Evolutionary conservation across 768 basidiomycete species (phyloP).

Genomic region (Gyrodon lividus): DNA sequence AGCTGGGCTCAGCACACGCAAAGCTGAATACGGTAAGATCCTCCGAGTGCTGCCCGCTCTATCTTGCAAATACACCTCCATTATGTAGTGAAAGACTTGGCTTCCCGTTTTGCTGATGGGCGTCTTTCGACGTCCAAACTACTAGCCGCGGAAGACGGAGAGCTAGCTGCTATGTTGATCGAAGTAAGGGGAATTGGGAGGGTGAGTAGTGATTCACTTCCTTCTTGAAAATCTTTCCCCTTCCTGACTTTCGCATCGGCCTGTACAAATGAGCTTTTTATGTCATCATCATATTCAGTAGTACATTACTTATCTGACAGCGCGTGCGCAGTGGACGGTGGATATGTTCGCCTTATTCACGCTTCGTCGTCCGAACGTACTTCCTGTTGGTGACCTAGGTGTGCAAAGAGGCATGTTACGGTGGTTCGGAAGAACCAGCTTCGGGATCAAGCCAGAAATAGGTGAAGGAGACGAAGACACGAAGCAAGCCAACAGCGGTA

Average conservation of each 20-base stretch:
- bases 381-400: conserved; percentile 79
- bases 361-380: conserved; percentile 77
- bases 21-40: conserved; percentile 80
- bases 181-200: conserved; percentile 78
- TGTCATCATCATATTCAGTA: conserved; percentile 15
- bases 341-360: conserved; percentile 95
- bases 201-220: conserved; percentile 42
- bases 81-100: conserved; percentile 68
- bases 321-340: conserved; percentile 41
- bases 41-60: neutral
- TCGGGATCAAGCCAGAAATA: conserved; percentile 17
- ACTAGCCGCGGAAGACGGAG: conserved; percentile 69
- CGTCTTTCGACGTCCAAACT: conserved; percentile 73
- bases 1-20: conserved; percentile 80
- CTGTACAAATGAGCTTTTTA: neutral
- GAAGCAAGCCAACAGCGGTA: neutral
- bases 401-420: conserved; percentile 72
- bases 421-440: conserved; percentile 45
- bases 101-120: conserved; percentile 77
- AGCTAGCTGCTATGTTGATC: conserved; percentile 71
- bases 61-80: neutral
- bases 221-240: neutral
- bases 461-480: conserved; percentile 6
- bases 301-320: conserved; percentile 42
- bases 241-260: neutral